Percentiles rank a stretch among this genome's conserved stretches.
Evolutionary conservation across 306 rosid species (phyloP).

Genomic region (Albizia julibrissin): DNA sequence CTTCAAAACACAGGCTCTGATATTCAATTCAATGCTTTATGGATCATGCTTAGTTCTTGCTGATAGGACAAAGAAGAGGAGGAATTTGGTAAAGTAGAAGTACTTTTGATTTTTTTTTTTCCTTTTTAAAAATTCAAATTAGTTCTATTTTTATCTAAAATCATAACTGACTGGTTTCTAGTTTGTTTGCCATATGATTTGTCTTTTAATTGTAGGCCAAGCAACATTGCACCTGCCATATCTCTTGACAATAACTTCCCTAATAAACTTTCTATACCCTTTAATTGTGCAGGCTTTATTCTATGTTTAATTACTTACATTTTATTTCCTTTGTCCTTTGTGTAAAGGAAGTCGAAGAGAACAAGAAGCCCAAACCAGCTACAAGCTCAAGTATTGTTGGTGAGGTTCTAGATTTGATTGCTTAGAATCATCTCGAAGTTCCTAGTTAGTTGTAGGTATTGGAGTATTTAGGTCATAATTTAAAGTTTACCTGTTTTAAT

Average conservation of each 20-base stretch:
- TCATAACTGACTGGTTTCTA: neutral
- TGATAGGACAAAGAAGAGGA: neutral
- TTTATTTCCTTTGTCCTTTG: slow-evolving; percentile 6
- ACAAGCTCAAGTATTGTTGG: slow-evolving; percentile 44
- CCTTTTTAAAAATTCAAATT: no score
- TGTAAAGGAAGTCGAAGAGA: slow-evolving; percentile 58
- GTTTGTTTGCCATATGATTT: neutral
- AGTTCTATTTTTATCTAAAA: neutral
- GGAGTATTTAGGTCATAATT: slow-evolving; percentile 15
- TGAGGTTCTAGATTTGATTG: slow-evolving; percentile 41
- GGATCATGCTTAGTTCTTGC: neutral
- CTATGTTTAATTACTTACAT: slow-evolving; percentile 16
- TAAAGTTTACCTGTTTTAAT: neutral
- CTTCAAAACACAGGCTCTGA: neutral
- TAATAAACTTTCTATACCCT: neutral
- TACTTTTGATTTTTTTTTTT: no score
- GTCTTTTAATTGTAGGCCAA: neutral
- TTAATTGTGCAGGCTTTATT: neutral
- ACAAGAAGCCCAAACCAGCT: slow-evolving; percentile 42
- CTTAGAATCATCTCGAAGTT: neutral
- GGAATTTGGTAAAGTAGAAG: neutral
- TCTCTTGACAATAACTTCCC: neutral
- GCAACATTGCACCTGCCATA: neutral
- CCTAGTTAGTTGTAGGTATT: neutral
- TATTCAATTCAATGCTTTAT: neutral